phyloP scores from a whole-genome alignment of 768 basidiomycete species.

The Phlebiopsis flavidoalba region DNA sequence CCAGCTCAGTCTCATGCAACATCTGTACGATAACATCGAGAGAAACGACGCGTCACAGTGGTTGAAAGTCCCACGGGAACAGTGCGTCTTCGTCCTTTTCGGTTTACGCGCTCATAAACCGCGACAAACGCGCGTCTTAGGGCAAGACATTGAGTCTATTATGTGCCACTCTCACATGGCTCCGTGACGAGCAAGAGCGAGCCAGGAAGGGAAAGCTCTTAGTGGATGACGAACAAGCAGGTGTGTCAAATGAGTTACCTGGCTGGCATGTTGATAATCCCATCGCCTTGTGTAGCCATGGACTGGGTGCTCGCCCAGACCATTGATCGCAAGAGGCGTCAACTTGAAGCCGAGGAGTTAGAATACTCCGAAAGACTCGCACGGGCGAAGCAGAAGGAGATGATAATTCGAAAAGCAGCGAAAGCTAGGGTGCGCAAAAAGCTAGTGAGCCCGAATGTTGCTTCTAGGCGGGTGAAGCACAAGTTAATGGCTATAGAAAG shows the following conservation, averaged over 20 bases:
- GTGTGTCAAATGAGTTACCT: background rate
- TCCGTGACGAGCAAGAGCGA: constrained; percentile 63
- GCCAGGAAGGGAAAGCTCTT: constrained; percentile 62
- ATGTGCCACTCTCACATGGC: constrained; percentile 72
- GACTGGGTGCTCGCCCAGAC: constrained; percentile 79
- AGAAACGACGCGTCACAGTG: constrained; percentile 67
- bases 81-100: constrained; percentile 34
- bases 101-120: background rate
- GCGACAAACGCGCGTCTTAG: constrained; percentile 31
- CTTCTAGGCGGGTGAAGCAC: background rate
- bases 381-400: constrained; percentile 60
- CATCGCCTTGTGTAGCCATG: background rate
- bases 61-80: constrained; percentile 90
- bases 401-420: constrained; percentile 44
- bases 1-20: constrained; percentile 83
- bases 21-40: constrained; percentile 79
- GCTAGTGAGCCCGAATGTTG: constrained; percentile 31
- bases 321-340: constrained; percentile 53
- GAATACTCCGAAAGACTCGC: constrained; percentile 59
- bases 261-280: background rate
- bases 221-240: constrained; percentile 25
- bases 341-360: constrained; percentile 61
- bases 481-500: background rate
- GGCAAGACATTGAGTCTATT: constrained; percentile 85
- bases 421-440: constrained; percentile 57